These are phyloP conservation scores for Pleurotus eryngii DNA, from an alignment of 768 basidiomycete species.

Conservation along the genomic window DNA sequence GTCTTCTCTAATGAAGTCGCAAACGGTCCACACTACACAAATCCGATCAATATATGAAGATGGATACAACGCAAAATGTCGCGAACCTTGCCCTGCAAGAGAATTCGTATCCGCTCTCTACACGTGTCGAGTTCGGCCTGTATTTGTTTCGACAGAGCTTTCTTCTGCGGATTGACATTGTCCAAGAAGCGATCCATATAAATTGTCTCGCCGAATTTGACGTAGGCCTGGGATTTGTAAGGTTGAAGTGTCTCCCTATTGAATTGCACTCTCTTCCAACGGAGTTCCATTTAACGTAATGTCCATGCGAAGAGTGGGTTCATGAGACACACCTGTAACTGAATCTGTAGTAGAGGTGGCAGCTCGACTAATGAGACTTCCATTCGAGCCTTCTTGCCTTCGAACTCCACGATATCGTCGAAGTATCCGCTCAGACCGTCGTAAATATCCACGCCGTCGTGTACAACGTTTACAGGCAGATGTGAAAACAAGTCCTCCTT, in stretches of 20 bases:
- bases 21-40: constrained; percentile 57
- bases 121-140: constrained; percentile 60
- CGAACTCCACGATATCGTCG: constrained; percentile 82
- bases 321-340: constrained; percentile 71
- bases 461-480: constrained; percentile 87
- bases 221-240: constrained; percentile 94
- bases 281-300: constrained; percentile 3
- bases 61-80: not conserved
- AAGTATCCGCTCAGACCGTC: constrained; percentile 93
- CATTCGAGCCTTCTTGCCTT: constrained; percentile 84
- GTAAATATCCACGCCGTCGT: constrained; percentile 88
- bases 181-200: constrained; percentile 92
- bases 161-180: constrained; percentile 67
- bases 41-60: constrained; percentile 1
- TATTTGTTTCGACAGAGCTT: constrained; percentile 63
- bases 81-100: constrained; percentile 71
- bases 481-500: constrained; percentile 94
- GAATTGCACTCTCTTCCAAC: constrained; percentile 81
- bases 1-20: constrained; percentile 53
- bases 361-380: constrained; percentile 82
- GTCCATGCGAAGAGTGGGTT: not conserved
- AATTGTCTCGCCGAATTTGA: constrained; percentile 84
- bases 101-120: constrained; percentile 63
- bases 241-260: constrained; percentile 88
- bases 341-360: constrained; percentile 90